Evolutionary conservation across 2,329 filamentous ascomycete species (phyloP), one percentile per base, ranked within the genome.

Genomic region (Aspergillus caelatus): DNA sequence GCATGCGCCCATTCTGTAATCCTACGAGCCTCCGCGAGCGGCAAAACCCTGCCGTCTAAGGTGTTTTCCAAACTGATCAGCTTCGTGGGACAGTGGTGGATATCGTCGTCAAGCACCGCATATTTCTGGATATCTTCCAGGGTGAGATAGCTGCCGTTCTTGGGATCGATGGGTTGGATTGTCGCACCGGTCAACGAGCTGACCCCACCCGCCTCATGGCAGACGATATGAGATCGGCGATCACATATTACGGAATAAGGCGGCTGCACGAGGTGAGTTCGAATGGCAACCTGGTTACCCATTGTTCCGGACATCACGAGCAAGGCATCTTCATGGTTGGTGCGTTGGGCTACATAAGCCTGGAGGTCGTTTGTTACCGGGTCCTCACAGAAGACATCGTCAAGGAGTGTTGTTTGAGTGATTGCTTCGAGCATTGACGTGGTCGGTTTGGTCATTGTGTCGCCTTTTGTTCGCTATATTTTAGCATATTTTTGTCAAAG

Each of bases 281-380:
- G 88, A 48, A 97, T 84, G 0, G 91, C 89, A 21, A 97, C 83
- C 76, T 97, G 93, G 79, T 97, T 97, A 46, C 93, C 93, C 93
- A 97, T 97, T 5, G 94, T 97, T 4, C 94, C 94, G 0, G 92
- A 95, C 63, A 96, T 84, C 61, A 97, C 92, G 60, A 97, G 89
- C 5, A 97, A 83, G 0, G 87, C 91, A 9, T 88, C 88, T 71
- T 93, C 89, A 70, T 96, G 93, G 69, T 88, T 88, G 0, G 92
- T 87, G 4, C 96, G 84, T 36, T 84, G 75, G 21, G 93, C 92
- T 52, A 96, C 84, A 75, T 91, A 89, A 53, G 84, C 79, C 77
- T 97, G 91, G 46, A 98, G 87, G 28, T 86, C 84, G 57, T 85
- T 88, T 1, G 94, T 97, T 0, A 90, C 93, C 0, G 86, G 82